These are phyloP conservation scores for Porpolomopsis calyptriformis DNA, from an alignment of 768 basidiomycete genomes.

Conservation along the genomic window DNA sequence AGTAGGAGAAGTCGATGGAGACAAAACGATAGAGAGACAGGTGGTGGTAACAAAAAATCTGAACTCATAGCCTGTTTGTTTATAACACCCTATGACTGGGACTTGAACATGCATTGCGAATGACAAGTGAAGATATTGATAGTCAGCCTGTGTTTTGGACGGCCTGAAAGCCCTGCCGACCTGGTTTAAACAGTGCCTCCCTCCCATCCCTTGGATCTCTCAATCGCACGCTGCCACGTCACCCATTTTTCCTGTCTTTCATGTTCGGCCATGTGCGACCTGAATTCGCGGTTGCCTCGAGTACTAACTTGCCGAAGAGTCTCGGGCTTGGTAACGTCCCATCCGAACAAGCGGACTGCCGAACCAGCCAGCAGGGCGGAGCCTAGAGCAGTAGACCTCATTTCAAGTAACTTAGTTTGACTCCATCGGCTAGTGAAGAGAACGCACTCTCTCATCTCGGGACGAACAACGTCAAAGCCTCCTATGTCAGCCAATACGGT, in stretches of 20 bases:
- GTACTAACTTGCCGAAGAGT: conserved; percentile 83
- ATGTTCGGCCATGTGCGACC: conserved; percentile 39
- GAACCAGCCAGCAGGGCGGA: conserved; percentile 89
- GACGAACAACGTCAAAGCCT: conserved; percentile 84
- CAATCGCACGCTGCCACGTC: conserved; percentile 84
- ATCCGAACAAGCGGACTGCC: conserved; percentile 80
- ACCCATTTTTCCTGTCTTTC: conserved; percentile 57
- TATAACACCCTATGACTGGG: neutral
- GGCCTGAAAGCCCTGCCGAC: no score
- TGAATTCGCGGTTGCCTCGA: conserved; percentile 64
- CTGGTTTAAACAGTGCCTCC: conserved; percentile 32
- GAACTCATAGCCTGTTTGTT: conserved; percentile 41
- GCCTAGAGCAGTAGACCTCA: conserved; percentile 87
- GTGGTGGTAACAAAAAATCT: conserved; percentile 55
- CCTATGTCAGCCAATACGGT: conserved; percentile 78
- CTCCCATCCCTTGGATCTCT: conserved; percentile 77
- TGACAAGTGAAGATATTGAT: no score
- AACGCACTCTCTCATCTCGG: conserved; percentile 91
- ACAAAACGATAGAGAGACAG: conserved; percentile 32
- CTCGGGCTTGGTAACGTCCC: conserved; percentile 79
- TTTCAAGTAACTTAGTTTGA: neutral
- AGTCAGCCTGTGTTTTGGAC: no score
- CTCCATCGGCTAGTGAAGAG: neutral
- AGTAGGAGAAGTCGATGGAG: conserved; percentile 17
- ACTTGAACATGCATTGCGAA: no score